Conservation (phyloP, 768 basidiomycete genomes). For the Pulveroboletus ravenelii region DNA sequence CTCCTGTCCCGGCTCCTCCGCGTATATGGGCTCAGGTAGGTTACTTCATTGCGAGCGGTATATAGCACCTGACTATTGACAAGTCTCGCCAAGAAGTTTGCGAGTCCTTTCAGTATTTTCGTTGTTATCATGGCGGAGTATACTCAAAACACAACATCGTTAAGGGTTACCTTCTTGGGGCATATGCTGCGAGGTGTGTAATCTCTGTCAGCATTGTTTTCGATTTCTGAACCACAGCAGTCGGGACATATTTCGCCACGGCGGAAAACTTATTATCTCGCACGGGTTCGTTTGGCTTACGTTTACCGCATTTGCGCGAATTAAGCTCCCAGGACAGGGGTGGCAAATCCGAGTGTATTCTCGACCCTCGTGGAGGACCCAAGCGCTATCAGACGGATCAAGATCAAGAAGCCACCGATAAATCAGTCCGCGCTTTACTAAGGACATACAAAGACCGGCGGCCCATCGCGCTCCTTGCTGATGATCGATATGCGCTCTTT, state of each 20-base stretch:
- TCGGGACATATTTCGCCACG: constrained; percentile 62
- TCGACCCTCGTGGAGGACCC: constrained; percentile 38
- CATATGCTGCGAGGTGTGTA: constrained; percentile 58
- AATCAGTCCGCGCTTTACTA: constrained; percentile 66
- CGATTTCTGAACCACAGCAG: constrained; percentile 34
- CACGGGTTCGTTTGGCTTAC: constrained; percentile 57
- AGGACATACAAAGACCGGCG: constrained; percentile 48
- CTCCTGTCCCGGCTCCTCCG: constrained; percentile 27
- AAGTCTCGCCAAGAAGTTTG: constrained; percentile 84
- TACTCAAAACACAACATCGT: constrained; percentile 57
- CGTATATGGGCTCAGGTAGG: constrained; percentile 45
- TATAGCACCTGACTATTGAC: constrained; percentile 1
- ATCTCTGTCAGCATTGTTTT: not conserved
- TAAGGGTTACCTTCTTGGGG: constrained; percentile 75
- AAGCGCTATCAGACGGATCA: constrained; percentile 41
- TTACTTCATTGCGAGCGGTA: not conserved
- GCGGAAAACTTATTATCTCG: constrained; percentile 71
- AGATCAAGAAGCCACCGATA: constrained; percentile 66
- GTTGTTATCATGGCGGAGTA: constrained; percentile 76
- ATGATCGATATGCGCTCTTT: constrained; percentile 69
- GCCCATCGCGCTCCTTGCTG: constrained; percentile 67
- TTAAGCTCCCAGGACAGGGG: constrained; percentile 41
- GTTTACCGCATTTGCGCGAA: not conserved
- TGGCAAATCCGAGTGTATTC: constrained; percentile 60
- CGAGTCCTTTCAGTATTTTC: constrained; percentile 65